Evolutionary conservation across 1,284 basidiomycete genomes (phyloP).

Genomic region (Gymnopus androsaceus): DNA sequence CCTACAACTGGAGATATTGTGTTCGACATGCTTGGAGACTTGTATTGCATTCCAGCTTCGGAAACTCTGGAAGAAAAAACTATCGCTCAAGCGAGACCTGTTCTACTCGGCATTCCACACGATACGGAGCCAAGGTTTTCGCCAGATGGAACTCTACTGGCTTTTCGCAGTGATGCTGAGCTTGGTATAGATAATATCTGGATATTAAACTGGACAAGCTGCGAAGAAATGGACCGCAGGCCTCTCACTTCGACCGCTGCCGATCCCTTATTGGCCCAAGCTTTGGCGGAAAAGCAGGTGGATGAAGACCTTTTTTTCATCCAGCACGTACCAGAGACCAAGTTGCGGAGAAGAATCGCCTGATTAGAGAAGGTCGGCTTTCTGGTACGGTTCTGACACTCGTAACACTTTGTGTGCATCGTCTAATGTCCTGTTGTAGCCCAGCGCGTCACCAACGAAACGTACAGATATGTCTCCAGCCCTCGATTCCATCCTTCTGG

Average conservation of each 20-base stretch:
- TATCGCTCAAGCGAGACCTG: conserved; percentile 45
- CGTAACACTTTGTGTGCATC: not conserved
- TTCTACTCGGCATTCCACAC: conserved; percentile 62
- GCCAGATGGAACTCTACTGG: conserved; percentile 58
- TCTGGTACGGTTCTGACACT: conserved; percentile 40
- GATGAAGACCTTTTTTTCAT: conserved; percentile 52
- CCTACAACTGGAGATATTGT: conserved; percentile 68
- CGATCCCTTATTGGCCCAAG: conserved; percentile 32
- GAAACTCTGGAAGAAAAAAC: conserved; percentile 22
- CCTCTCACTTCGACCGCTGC: conserved; percentile 23
- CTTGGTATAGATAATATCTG: conserved; percentile 75
- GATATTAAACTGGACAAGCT: conserved; percentile 65
- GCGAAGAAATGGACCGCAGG: conserved; percentile 57
- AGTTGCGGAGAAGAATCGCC: conserved; percentile 47
- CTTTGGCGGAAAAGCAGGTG: conserved; percentile 35
- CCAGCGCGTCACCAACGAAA: conserved; percentile 70
- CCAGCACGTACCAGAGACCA: conserved; percentile 51
- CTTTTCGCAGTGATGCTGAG: conserved; percentile 70
- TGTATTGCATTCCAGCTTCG: conserved; percentile 65
- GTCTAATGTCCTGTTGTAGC: conserved; percentile 36
- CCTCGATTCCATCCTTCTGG: conserved; percentile 70
- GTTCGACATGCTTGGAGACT: conserved; percentile 73
- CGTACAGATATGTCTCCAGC: conserved; percentile 68
- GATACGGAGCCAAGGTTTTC: conserved; percentile 75
- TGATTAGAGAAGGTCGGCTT: conserved; percentile 60